Percentiles rank a stretch among this genome's conserved stretches.
phyloP scores from a whole-genome alignment of 192 early-diverging fungal genomes.

The Coemansia sp. region DNA sequence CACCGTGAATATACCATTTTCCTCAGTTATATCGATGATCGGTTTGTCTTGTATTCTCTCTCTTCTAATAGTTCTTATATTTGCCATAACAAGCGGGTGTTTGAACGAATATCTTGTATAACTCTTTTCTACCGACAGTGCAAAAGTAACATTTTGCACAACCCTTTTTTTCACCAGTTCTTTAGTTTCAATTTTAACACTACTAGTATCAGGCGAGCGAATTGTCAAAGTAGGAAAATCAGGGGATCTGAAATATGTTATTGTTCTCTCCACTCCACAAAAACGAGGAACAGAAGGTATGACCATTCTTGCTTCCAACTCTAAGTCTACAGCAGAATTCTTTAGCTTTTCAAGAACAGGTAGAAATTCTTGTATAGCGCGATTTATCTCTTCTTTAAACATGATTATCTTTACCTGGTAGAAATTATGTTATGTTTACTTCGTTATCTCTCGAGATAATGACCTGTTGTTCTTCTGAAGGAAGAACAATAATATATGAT shows the following conservation, averaged over 20 bases:
- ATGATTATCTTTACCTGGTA: no score
- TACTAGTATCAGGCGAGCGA: not conserved
- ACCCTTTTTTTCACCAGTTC: conserved; percentile 2
- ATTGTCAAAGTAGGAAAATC: not conserved
- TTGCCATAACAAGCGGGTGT: no score
- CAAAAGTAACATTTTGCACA: not conserved
- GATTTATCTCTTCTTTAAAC: not conserved
- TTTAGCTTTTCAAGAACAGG: not conserved
- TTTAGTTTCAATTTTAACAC: not conserved
- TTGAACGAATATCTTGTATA: not conserved
- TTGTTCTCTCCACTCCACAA: conserved; percentile 3
- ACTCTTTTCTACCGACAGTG: not conserved
- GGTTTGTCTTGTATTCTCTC: no score
- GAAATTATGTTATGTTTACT: no score
- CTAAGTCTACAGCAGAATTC: not conserved
- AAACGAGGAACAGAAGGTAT: not conserved
- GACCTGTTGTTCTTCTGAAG: no score
- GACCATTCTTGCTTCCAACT: conserved; percentile 3
- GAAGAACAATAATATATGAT: no score
- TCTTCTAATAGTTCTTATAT: no score
- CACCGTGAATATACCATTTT: conserved; percentile 11
- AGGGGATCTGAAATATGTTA: conserved; percentile 9
- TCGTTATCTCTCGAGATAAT: no score
- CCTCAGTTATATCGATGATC: conserved; percentile 9
- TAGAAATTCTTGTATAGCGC: not conserved